Conservation (phyloP, 352 stramenopile genomes). For the Phytopythium cucurbitacearum region DNA sequence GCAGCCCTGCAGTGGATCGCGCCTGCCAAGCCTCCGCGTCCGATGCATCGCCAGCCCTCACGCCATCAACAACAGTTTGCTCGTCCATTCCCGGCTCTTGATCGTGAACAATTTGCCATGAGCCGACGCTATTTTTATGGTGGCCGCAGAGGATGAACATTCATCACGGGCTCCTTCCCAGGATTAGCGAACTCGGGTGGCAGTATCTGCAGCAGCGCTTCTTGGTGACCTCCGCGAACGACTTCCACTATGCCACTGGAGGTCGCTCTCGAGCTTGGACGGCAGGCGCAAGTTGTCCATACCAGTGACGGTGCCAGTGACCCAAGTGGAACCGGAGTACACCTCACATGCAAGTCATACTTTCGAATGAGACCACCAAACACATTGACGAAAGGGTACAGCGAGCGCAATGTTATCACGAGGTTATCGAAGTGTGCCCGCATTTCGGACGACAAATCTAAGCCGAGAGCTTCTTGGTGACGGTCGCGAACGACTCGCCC, state of each 20-base stretch:
- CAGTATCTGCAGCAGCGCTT: conserved; percentile 54
- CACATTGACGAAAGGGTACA: conserved; percentile 3
- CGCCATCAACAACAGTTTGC: not conserved
- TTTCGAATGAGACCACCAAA: conserved; percentile 12
- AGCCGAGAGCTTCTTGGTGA: conserved; percentile 75
- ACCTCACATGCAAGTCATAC: conserved; percentile 13
- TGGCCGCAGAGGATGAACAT: too few relatives aligned
- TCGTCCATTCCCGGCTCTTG: conserved; percentile 4
- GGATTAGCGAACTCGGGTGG: too few relatives aligned
- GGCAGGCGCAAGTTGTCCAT: conserved; percentile 65
- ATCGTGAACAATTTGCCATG: too few relatives aligned
- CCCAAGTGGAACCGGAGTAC: conserved; percentile 50
- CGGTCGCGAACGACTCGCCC: conserved; percentile 75
- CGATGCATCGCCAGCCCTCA: too few relatives aligned
- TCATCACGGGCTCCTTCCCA: too few relatives aligned
- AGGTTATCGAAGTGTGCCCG: too few relatives aligned
- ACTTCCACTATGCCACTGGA: conserved; percentile 73
- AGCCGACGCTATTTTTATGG: too few relatives aligned
- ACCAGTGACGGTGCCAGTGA: conserved; percentile 57
- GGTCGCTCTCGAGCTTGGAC: conserved; percentile 66
- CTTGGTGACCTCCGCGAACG: conserved; percentile 75
- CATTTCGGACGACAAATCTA: conserved; percentile 11
- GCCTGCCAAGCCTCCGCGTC: too few relatives aligned
- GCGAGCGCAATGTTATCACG: not conserved
- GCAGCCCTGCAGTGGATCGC: conserved; percentile 2